Conservation (phyloP, 1,284 basidiomycete genomes). For the Wolfiporia cocos region DNA sequence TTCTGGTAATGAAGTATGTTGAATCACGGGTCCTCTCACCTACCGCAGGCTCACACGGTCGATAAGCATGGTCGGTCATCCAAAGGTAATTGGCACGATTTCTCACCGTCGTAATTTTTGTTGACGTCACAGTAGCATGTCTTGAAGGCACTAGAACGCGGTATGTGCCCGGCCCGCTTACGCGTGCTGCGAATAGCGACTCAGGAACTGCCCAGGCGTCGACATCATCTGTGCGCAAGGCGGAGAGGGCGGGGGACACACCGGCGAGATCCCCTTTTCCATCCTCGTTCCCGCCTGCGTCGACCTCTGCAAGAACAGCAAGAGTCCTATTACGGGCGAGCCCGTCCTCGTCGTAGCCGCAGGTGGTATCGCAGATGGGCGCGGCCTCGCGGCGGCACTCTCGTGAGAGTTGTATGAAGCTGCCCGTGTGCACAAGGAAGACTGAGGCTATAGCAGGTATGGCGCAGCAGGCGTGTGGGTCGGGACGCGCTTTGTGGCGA, state of each 20-base stretch:
- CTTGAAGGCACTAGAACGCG: conserved; percentile 69
- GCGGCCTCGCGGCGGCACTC: conserved; percentile 75
- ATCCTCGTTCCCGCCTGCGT: conserved; percentile 76
- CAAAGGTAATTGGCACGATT: conserved; percentile 45
- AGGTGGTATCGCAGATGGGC: conserved; percentile 80
- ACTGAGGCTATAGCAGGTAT: conserved; percentile 26
- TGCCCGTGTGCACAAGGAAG: not conserved
- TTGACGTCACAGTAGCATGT: conserved; percentile 49
- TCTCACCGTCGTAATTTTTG: not conserved
- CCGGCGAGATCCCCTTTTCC: conserved; percentile 72
- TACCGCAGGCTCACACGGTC: not conserved
- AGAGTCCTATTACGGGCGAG: conserved; percentile 71
- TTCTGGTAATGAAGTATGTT: conserved; percentile 79
- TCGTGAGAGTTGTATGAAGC: too few relatives aligned
- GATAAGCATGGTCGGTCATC: conserved; percentile 79
- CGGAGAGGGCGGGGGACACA: conserved; percentile 76
- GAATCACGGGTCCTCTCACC: not conserved
- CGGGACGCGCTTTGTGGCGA: conserved; percentile 88
- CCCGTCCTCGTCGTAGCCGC: conserved; percentile 77
- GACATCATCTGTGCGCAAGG: conserved; percentile 86
- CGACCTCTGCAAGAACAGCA: conserved; percentile 60
- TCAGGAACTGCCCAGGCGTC: conserved; percentile 64
- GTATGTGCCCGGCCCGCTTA: conserved; percentile 22
- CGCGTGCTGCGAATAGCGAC: too few relatives aligned
- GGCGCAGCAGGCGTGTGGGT: conserved; percentile 87